Evolutionary conservation across 2,329 filamentous ascomycete species (phyloP).

Genomic region (Aureobasidium sp.): DNA sequence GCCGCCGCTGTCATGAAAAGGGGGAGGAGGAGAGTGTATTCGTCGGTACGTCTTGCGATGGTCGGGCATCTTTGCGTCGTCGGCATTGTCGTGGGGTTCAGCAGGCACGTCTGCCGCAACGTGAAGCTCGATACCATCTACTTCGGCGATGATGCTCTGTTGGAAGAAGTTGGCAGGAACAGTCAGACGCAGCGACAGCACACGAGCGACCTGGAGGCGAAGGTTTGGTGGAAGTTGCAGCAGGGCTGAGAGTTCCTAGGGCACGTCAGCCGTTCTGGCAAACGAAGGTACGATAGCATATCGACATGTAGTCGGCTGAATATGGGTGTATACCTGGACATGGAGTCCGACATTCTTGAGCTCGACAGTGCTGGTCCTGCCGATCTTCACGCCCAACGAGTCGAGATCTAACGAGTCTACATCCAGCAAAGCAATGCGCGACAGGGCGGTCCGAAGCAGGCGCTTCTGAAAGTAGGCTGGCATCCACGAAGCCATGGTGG

Average conservation of each 20-base stretch:
- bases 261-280: neutral
- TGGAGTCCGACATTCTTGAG: constrained; percentile 78
- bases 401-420: constrained; percentile 78
- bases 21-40: constrained; percentile 24
- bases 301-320: too few species aligned
- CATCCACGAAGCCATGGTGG: constrained; percentile 48
- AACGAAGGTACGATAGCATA: neutral
- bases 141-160: constrained; percentile 71
- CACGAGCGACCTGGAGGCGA: constrained; percentile 62
- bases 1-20: constrained; percentile 23
- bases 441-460: constrained; percentile 76
- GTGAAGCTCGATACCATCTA: constrained; percentile 70
- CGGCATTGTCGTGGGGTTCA: neutral
- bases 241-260: constrained; percentile 69
- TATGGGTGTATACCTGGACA: constrained; percentile 57
- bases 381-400: constrained; percentile 73
- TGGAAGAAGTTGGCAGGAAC: constrained; percentile 83
- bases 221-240: constrained; percentile 66
- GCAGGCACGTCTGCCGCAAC: constrained; percentile 18
- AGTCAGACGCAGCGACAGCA: constrained; percentile 68
- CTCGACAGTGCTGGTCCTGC: constrained; percentile 73
- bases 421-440: constrained; percentile 77
- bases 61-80: constrained; percentile 26
- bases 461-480: constrained; percentile 77
- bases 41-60: constrained; percentile 28